Evolutionary conservation across 345 rosid genomes (phyloP), one percentile per base, ranked within the genome.

Genomic region (Aquilaria sinensis): DNA sequence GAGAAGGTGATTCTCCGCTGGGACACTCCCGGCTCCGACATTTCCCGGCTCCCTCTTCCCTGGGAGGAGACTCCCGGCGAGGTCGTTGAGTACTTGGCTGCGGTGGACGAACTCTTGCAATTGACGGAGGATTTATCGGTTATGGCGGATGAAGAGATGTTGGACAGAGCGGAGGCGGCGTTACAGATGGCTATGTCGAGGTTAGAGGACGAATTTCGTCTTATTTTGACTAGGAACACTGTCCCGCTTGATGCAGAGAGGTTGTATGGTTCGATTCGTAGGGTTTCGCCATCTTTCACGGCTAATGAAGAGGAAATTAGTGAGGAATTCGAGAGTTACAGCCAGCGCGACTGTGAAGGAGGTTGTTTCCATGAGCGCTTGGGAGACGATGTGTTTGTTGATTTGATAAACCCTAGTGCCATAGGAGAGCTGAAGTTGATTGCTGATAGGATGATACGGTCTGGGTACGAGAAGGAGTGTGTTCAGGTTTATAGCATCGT

Each of bases 391-490:
- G 55, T 83, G 57, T 78, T 67, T 66, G 93, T 86, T 58, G 97
- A 91, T 67, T 81, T 88, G 88, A 78, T 91, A 4, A 76, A 80
- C 51, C 67, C 78, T 2, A 82, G 78, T 47, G 86, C 86, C 0
- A 76, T 84, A 47, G 72, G 31, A 57, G 88, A 81, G 31, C 68
- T 88, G 80, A 86, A 62, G 70, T 85, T 78, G 77, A 91, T 91
- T 60, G 96, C 89, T 0, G 89, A 88, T 23, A 70, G 97, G 64
- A 91, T 91, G 97, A 77, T 85, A 48, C 77, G 85, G 53, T 72
- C 97, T 16, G 84, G 90, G 16, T 91, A 91, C n/a, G 97, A 86
- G 71, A 88, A 81, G 59, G 97, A 91, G 79, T 88, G 94, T 62
- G 85, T 85, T 62, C 94, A 91, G 81, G 96, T 80, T 15, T 91